Evolutionary conservation across 345 rosid genomes (phyloP).

Genomic region (Clausena lansium): DNA sequence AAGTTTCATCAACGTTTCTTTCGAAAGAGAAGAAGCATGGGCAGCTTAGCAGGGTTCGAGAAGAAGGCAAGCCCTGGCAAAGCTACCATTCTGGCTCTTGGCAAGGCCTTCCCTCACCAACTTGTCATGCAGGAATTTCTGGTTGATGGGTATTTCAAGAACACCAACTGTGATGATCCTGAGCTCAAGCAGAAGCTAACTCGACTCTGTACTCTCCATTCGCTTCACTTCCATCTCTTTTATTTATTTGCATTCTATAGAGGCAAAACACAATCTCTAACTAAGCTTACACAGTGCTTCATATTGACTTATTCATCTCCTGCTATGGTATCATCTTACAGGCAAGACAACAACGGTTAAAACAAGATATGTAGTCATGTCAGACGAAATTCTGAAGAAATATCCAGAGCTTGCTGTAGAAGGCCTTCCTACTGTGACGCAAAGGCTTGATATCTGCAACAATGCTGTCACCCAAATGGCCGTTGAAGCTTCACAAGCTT

Average conservation of each 20-base stretch:
- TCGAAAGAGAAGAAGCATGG: slow-evolving; percentile 41
- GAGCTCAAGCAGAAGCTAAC: slow-evolving; percentile 85
- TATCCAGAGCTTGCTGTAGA: slow-evolving; percentile 84
- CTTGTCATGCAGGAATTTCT: slow-evolving; percentile 93
- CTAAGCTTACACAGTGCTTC: not conserved
- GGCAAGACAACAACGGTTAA: slow-evolving; percentile 96
- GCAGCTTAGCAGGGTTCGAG: slow-evolving; percentile 38
- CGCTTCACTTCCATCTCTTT: slow-evolving; percentile 12
- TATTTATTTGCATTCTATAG: not conserved
- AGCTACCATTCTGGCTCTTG: slow-evolving; percentile 81
- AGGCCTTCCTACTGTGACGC: slow-evolving; percentile 84
- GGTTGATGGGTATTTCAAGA: slow-evolving; percentile 87
- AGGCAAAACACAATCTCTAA: not conserved
- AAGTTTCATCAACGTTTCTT: not conserved
- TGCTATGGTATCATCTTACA: slow-evolving; percentile 14
- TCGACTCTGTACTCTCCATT: slow-evolving; percentile 73
- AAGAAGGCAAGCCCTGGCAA: slow-evolving; percentile 51
- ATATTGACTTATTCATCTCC: not conserved
- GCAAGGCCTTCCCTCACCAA: slow-evolving; percentile 97
- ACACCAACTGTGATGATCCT: slow-evolving; percentile 89
- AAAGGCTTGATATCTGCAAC: slow-evolving; percentile 74
- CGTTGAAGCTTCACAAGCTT: slow-evolving; percentile 68
- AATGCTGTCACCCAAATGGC: slow-evolving; percentile 91
- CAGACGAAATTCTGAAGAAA: slow-evolving; percentile 78
- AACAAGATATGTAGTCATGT: slow-evolving; percentile 96